These are phyloP conservation scores for Zymoseptoria crescenta DNA, from an alignment of 2,329 filamentous ascomycete genomes.

Conservation along the genomic window DNA sequence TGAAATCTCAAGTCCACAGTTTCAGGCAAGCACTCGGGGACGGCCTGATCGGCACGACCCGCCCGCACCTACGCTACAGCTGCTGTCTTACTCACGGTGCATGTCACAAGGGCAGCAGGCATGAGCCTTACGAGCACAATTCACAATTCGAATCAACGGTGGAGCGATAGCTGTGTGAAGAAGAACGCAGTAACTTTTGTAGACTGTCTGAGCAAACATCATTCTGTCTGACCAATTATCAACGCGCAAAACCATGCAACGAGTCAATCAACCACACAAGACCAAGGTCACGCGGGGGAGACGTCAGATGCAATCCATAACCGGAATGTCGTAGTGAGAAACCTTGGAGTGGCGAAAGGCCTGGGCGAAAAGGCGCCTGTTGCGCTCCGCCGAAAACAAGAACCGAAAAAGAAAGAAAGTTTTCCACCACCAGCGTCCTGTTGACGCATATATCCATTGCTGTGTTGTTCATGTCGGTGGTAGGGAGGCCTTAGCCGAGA, in stretches of 20 bases:
- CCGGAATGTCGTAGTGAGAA: conserved; percentile 9
- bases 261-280: conserved; percentile 11
- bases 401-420: conserved; percentile 7
- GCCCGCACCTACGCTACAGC: too few species aligned
- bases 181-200: background rate
- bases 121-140: too few species aligned
- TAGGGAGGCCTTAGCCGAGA: background rate
- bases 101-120: too few species aligned
- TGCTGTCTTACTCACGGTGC: too few species aligned
- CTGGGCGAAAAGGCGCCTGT: conserved; percentile 13
- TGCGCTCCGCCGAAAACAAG: conserved; percentile 10
- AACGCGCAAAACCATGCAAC: background rate
- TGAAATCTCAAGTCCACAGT: background rate
- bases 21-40: background rate
- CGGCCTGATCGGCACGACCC: background rate
- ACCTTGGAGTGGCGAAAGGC: conserved; percentile 8
- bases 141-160: too few species aligned
- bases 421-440: conserved; percentile 19
- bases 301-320: conserved; percentile 10
- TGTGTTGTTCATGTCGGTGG: conserved; percentile 3
- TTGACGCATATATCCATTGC: conserved; percentile 7
- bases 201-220: background rate
- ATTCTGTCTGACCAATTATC: background rate
- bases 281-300: conserved; percentile 3
- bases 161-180: background rate